Percentiles rank a stretch among this genome's conserved stretches.
Evolutionary conservation across 73 alveolate species (phyloP).

Genomic region (Loxodes magnus): DNA sequence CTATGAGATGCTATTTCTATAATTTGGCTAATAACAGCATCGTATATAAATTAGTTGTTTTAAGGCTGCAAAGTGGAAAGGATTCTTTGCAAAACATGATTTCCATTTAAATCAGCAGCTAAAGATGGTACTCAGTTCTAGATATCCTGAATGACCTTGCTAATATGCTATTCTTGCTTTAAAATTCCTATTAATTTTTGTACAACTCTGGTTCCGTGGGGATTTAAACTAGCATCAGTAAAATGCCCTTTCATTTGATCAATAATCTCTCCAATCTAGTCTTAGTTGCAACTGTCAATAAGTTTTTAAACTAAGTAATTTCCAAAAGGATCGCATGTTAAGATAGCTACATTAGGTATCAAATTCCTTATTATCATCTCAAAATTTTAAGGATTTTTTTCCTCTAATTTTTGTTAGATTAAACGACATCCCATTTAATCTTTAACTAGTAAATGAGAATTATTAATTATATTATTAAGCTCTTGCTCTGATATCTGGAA

Average conservation of each 20-base stretch:
- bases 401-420: too few relatives aligned
- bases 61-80: neutral
- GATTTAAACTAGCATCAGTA: neutral
- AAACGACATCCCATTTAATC: too few relatives aligned
- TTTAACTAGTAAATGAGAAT: too few relatives aligned
- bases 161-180: neutral
- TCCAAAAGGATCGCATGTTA: constrained; percentile 1
- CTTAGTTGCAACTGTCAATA: neutral
- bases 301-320: neutral
- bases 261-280: neutral
- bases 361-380: too few relatives aligned
- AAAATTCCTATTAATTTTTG: neutral
- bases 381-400: too few relatives aligned
- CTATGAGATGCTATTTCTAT: neutral
- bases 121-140: neutral
- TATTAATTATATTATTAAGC: too few relatives aligned
- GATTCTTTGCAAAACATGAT: neutral
- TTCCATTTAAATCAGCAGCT: neutral
- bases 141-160: neutral
- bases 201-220: neutral
- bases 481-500: too few relatives aligned
- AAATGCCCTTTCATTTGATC: neutral
- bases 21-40: neutral
- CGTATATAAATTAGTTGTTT: neutral
- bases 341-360: too few relatives aligned